Evolutionary conservation across 345 rosid genomes (phyloP), one percentile per base, ranked within the genome.

Genomic region (Angophora floribunda): DNA sequence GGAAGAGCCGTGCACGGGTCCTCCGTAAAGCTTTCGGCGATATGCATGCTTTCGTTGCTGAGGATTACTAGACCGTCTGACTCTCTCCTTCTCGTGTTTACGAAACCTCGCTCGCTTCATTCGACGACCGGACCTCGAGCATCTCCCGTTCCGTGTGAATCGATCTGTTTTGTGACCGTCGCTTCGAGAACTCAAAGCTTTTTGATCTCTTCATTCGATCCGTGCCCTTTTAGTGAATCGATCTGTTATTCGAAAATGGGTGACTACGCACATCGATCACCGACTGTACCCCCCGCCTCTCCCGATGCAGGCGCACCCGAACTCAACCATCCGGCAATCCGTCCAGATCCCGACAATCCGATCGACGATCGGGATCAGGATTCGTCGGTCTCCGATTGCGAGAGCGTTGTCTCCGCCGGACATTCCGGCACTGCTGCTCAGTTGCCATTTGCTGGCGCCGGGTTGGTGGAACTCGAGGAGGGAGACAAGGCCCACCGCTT

Each of bases 321-420:
- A 41, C 45, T 57, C n/a, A 19, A 28, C 61, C 85, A 44, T 21
- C 49, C 49, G 21, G 75, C 86, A 14, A 79, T 80, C 32, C 57
- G 14, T 22, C 44, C 44, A 6, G 86, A 41, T 5, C 49, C 44
- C 28, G 7, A 75, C 49, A 41, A 36, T 6, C 49, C 8, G 84
- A 10, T 3, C 2, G 19, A 86, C 61, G 44, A 51, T 85, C 51
- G 26, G 7, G 32, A 47, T 13, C 87, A 87, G 36, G 89, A 91
- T n/a, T 94, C 97, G 9, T 87, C 91, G 10, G 57, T 95, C 52
- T 96, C 98, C 2, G 98, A 96, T 86, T 89, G 94, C 75, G 99
- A 94, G 90, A 97, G 99, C 89, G 65, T 90, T 12, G 89, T 91
- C 88, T 22, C 41, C 45, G 44, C 13, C 10, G 86, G 53, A 44